A percentile compares a stretch with the other conserved stretches of the same genome.
Conservation (phyloP, 176 grass and related monocot genomes). For the Tuctoria greenei region DNA sequence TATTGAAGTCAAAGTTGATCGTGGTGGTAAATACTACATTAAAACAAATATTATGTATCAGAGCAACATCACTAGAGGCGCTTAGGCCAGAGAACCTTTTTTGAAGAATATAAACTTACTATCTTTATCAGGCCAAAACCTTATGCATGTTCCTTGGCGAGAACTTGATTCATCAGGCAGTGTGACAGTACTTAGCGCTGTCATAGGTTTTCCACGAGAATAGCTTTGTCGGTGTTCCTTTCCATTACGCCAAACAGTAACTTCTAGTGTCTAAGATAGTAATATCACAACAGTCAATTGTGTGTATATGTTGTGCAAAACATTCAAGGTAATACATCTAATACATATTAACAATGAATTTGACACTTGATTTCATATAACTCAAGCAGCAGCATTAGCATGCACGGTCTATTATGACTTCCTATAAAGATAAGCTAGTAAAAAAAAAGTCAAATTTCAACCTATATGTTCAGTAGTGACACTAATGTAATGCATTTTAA, state of each 20-base stretch:
- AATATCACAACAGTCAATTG: conserved; percentile 36
- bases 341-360: neutral
- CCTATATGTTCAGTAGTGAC: too few relatives aligned
- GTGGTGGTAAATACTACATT: conserved; percentile 88
- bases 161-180: conserved; percentile 54
- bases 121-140: conserved; percentile 96
- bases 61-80: conserved; percentile 23
- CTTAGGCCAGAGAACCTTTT: conserved; percentile 13
- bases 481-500: neutral
- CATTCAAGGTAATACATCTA: neutral
- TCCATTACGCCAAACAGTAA: conserved; percentile 92
- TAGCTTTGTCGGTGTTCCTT: conserved; percentile 80
- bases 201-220: conserved; percentile 76
- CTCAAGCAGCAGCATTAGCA: neutral
- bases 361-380: neutral
- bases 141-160: conserved; percentile 61
- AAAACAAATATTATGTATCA: conserved; percentile 24
- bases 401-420: neutral
- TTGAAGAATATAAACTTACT: conserved; percentile 51
- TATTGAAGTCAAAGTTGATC: conserved; percentile 76
- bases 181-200: conserved; percentile 47
- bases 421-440: neutral
- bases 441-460: too few relatives aligned
- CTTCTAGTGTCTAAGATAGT: conserved; percentile 64
- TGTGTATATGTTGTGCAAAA: neutral